Percentiles rank a stretch among this genome's conserved stretches.
Conservation (phyloP, 768 basidiomycete species). For the Pisolithus sp. region DNA sequence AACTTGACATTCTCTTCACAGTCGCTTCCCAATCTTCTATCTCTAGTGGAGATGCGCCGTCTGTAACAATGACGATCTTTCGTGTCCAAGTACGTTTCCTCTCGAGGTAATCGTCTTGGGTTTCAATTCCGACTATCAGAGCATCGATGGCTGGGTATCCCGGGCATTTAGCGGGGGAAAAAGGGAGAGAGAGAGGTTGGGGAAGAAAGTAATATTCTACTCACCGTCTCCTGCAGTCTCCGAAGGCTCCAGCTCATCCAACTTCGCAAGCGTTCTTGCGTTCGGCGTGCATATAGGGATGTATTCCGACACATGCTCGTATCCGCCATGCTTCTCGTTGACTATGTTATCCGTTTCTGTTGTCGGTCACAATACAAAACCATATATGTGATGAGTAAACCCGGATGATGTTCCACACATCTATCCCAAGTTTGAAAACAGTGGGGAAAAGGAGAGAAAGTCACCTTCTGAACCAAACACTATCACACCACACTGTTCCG, state of each 20-base stretch:
- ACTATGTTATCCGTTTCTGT: constrained; percentile 64
- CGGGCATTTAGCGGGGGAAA: neutral
- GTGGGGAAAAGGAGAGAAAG: neutral
- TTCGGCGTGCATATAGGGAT: constrained; percentile 65
- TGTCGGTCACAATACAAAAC: neutral
- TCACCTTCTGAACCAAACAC: constrained; percentile 77
- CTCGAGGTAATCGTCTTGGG: constrained; percentile 59
- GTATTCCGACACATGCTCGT: constrained; percentile 67
- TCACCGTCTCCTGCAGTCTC: constrained; percentile 58
- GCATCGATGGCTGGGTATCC: constrained; percentile 66
- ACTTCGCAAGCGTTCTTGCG: constrained; percentile 55
- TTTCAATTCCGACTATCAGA: constrained; percentile 79
- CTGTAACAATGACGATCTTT: constrained; percentile 78
- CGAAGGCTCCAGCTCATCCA: constrained; percentile 55
- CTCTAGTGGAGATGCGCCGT: constrained; percentile 72
- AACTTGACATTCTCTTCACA: constrained; percentile 53
- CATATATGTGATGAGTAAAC: neutral
- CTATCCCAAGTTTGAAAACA: too few relatives aligned
- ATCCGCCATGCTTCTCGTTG: constrained; percentile 56
- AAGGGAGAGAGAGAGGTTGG: neutral
- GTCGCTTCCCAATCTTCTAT: constrained; percentile 71
- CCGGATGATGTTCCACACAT: too few relatives aligned
- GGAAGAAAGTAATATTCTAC: constrained; percentile 16
- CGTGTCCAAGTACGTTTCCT: constrained; percentile 81
- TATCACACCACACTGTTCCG: constrained; percentile 89